These are phyloP conservation scores for Francoa sonchifolia DNA, from an alignment of 441 rosid genomes.

Conservation along the genomic window DNA sequence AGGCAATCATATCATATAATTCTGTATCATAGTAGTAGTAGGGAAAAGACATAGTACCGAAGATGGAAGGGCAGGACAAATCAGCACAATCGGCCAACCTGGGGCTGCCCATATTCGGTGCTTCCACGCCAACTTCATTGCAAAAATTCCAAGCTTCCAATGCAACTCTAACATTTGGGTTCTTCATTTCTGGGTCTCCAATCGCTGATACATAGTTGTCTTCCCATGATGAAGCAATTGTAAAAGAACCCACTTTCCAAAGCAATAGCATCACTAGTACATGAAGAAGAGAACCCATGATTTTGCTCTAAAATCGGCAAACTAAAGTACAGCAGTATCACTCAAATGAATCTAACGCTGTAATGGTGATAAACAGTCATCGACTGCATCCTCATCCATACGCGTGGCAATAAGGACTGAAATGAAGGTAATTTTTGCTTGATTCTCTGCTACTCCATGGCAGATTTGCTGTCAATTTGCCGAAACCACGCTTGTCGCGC, in stretches of 20 bases:
- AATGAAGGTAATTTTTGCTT: no score
- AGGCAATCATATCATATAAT: background rate
- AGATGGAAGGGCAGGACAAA: slow-evolving; percentile 21
- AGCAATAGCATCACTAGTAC: background rate
- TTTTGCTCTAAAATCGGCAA: no score
- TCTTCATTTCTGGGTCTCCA: slow-evolving; percentile 63
- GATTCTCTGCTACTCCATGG: no score
- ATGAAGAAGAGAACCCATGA: background rate
- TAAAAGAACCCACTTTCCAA: background rate
- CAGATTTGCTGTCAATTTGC: no score
- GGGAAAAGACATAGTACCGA: slow-evolving; percentile 17
- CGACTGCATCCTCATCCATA: no score
- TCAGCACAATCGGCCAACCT: slow-evolving; percentile 59
- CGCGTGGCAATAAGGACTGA: no score
- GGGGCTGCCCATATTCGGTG: slow-evolving; percentile 55
- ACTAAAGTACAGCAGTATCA: no score
- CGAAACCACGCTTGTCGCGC: no score
- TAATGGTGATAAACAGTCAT: no score
- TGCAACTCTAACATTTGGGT: slow-evolving; percentile 40
- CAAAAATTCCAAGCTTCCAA: slow-evolving; percentile 74
- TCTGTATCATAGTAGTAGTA: background rate
- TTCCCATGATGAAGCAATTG: background rate
- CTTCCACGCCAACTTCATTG: slow-evolving; percentile 65
- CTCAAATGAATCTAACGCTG: no score
- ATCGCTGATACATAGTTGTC: slow-evolving; percentile 27